Conservation (phyloP, 163 green algal species). For the Chloromonas sp. region DNA sequence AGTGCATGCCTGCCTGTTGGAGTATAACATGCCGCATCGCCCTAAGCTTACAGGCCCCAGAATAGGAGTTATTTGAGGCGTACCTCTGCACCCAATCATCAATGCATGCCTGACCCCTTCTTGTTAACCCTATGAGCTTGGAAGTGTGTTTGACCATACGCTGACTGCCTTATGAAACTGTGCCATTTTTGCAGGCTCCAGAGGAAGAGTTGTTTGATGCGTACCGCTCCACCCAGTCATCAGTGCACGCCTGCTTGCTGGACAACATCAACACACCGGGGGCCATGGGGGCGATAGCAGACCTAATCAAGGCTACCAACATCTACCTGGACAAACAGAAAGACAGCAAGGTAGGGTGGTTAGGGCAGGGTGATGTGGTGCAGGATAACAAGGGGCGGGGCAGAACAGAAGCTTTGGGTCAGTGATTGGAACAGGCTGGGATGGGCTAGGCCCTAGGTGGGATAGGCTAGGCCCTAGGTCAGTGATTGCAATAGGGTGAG, state of each 20-base stretch:
- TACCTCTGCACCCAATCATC: neutral
- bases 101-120: constrained; percentile 51
- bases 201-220: constrained; percentile 8
- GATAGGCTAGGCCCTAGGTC: too few species aligned
- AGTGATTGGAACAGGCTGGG: neutral
- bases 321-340: constrained; percentile 65
- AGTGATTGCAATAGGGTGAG: too few species aligned
- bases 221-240: constrained; percentile 28
- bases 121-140: too few species aligned
- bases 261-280: constrained; percentile 91
- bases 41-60: too few species aligned
- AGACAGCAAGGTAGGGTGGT: neutral
- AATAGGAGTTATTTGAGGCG: too few species aligned
- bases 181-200: neutral
- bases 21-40: constrained; percentile 28
- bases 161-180: too few species aligned
- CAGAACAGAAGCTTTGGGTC: neutral
- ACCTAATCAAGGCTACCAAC: constrained; percentile 80
- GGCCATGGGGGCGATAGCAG: constrained; percentile 70
- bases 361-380: constrained; percentile 3
- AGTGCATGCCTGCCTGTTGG: constrained; percentile 73
- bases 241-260: constrained; percentile 69
- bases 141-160: too few species aligned
- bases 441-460: neutral
- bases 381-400: neutral